Percentiles rank a stretch among this genome's conserved stretches.
phyloP scores from a whole-genome alignment of 768 basidiomycete genomes.

The Rhodosporidiobolus sp. region DNA sequence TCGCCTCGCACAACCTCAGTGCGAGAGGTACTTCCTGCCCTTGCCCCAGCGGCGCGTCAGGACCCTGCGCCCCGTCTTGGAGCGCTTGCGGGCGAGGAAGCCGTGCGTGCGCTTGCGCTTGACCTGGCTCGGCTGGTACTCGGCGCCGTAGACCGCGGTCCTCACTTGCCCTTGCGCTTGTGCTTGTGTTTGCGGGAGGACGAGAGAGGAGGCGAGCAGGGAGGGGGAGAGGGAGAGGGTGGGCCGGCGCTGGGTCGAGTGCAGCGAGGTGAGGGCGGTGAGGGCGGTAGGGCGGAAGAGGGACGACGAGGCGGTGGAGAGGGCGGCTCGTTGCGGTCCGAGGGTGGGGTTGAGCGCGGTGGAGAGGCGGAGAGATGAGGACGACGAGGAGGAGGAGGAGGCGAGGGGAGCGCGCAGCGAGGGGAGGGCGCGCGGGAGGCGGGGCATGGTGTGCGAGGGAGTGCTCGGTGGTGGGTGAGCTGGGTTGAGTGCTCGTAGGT shows the following conservation, averaged over 20 bases:
- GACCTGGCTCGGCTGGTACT: constrained; percentile 94
- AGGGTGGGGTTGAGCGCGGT: not conserved
- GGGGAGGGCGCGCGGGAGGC: constrained; percentile 5
- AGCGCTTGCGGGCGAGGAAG: constrained; percentile 73
- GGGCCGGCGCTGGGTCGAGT: not conserved
- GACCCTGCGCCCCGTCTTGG: constrained; percentile 67
- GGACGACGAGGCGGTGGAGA: not conserved
- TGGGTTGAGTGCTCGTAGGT: not conserved
- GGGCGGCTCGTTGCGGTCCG: not conserved
- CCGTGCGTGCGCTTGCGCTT: constrained; percentile 90
- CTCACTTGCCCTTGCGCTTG: constrained; percentile 55
- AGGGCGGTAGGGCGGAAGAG: constrained; percentile 3
- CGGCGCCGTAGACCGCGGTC: constrained; percentile 69
- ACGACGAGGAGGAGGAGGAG: not conserved
- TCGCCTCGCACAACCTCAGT: constrained; percentile 54
- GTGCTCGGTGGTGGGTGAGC: not conserved
- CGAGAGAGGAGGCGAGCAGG: not conserved
- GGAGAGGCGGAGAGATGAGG: not conserved
- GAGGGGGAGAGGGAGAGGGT: constrained; percentile 8
- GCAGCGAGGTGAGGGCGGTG: not conserved
- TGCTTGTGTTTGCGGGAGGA: not conserved
- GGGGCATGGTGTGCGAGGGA: not conserved
- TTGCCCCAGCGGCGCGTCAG: constrained; percentile 67
- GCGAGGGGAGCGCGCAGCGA: not conserved
- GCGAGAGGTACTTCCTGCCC: constrained; percentile 74